These are phyloP conservation scores for Brassica incana DNA, from an alignment of 345 rosid species.

Conservation along the genomic window DNA sequence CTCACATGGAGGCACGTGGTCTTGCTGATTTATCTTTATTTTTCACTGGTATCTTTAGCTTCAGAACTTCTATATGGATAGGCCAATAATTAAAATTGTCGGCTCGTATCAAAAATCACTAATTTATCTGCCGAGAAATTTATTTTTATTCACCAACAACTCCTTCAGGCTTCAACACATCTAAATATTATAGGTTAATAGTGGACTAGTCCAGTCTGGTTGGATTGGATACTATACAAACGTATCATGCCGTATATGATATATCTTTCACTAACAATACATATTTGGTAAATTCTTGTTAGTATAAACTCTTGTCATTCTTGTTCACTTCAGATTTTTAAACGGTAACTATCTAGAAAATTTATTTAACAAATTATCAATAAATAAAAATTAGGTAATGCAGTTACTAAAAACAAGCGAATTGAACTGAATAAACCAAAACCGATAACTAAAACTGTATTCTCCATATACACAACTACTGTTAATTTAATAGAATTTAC, in stretches of 20 bases:
- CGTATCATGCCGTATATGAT: neutral
- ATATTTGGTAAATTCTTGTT: neutral
- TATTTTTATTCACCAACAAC: neutral
- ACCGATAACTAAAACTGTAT: neutral
- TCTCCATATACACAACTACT: neutral
- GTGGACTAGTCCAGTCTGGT: neutral
- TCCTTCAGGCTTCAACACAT: neutral
- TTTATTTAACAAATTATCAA: neutral
- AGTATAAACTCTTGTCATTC: neutral
- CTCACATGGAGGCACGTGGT: slow-evolving; percentile 40
- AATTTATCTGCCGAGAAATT: neutral
- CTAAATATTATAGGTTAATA: neutral
- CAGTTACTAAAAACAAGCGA: neutral
- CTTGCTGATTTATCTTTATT: slow-evolving; percentile 4
- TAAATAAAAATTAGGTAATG: neutral
- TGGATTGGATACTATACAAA: neutral
- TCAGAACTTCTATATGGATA: slow-evolving; percentile 22
- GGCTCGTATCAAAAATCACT: slow-evolving; percentile 11
- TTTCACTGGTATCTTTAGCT: slow-evolving; percentile 6
- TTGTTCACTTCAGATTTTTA: neutral
- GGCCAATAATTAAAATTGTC: slow-evolving; percentile 32
- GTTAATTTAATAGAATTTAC: neutral
- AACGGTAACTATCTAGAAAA: neutral
- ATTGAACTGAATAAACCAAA: neutral
- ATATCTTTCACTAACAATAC: neutral